These are phyloP conservation scores for Arthrobotrys pseudoclavata DNA, from an alignment of 2,329 filamentous ascomycete species.

Conservation along the genomic window DNA sequence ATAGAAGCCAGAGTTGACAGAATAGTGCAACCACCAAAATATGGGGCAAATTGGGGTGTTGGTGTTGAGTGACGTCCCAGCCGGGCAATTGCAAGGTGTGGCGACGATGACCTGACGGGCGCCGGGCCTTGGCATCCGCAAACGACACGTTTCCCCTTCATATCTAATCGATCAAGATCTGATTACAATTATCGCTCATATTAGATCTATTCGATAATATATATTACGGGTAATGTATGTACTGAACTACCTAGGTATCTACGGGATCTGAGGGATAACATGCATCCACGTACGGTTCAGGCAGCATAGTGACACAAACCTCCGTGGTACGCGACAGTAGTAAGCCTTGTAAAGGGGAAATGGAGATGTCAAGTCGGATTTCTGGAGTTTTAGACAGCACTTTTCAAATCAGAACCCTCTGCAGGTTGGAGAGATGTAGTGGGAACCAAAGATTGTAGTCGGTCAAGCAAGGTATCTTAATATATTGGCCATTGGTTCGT, in stretches of 20 bases:
- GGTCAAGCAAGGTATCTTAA: too few relatives aligned
- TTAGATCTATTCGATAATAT: too few relatives aligned
- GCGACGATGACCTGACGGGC: conserved; percentile 53
- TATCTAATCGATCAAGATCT: neutral
- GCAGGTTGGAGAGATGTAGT: too few relatives aligned
- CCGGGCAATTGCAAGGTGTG: conserved; percentile 16
- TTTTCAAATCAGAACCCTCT: too few relatives aligned
- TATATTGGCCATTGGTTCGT: too few relatives aligned
- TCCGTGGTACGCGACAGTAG: neutral
- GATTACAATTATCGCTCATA: neutral
- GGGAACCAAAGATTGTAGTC: too few relatives aligned
- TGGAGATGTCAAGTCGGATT: too few relatives aligned
- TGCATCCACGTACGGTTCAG: neutral
- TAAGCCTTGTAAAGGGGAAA: too few relatives aligned
- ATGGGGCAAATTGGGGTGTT: conserved; percentile 20
- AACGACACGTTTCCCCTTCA: conserved; percentile 47
- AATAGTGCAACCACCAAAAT: neutral
- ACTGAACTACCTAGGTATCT: too few relatives aligned
- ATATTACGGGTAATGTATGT: too few relatives aligned
- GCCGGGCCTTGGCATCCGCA: conserved; percentile 39
- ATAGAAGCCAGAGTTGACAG: conserved; percentile 52
- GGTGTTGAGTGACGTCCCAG: conserved; percentile 54
- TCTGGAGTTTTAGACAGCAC: too few relatives aligned
- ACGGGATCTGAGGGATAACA: too few relatives aligned
- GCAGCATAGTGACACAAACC: neutral